Percentiles rank a stretch among this genome's conserved stretches.
These are phyloP conservation scores for Diaporthe sp. DNA, from an alignment of 2,329 filamentous ascomycete species.

Conservation along the genomic window DNA sequence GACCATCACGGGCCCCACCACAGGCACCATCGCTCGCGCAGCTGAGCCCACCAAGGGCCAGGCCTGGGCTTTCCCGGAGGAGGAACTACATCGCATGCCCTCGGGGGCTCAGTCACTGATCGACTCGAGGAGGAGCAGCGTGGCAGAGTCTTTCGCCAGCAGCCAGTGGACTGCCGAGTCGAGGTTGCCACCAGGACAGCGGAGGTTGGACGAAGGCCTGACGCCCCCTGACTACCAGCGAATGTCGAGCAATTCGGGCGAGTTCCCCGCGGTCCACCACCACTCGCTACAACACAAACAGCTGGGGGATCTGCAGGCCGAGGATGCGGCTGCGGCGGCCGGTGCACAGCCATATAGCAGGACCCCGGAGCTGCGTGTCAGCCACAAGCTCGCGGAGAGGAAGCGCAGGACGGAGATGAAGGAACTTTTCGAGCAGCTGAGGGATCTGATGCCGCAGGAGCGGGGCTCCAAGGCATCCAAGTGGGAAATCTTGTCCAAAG, in stretches of 20 bases:
- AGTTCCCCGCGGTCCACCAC: constrained; percentile 76
- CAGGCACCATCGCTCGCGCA: constrained; percentile 75
- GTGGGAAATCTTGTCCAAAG: constrained; percentile 90
- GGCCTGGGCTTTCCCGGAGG: constrained; percentile 87
- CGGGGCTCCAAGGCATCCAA: constrained; percentile 89
- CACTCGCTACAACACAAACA: constrained; percentile 83
- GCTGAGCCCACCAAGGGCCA: constrained; percentile 86
- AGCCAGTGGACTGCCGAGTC: constrained; percentile 85
- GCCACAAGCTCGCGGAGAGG: constrained; percentile 87
- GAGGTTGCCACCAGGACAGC: constrained; percentile 78
- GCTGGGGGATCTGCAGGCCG: constrained; percentile 74
- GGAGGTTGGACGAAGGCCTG: constrained; percentile 74
- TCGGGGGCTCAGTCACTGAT: constrained; percentile 64
- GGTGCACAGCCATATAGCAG: constrained; percentile 83
- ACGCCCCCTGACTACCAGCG: constrained; percentile 62
- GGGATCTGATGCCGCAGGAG: constrained; percentile 83
- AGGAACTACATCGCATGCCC: constrained; percentile 69
- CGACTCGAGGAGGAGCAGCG: constrained; percentile 80
- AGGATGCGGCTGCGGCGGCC: constrained; percentile 65
- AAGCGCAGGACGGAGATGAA: constrained; percentile 92
- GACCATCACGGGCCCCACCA: constrained; percentile 80
- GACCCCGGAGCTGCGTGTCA: constrained; percentile 85
- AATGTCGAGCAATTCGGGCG: constrained; percentile 64
- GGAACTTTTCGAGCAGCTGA: constrained; percentile 84
- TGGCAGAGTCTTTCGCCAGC: constrained; percentile 83